Conservation (phyloP, 2,329 filamentous ascomycete species). For the Zymoseptoria passerinii region DNA sequence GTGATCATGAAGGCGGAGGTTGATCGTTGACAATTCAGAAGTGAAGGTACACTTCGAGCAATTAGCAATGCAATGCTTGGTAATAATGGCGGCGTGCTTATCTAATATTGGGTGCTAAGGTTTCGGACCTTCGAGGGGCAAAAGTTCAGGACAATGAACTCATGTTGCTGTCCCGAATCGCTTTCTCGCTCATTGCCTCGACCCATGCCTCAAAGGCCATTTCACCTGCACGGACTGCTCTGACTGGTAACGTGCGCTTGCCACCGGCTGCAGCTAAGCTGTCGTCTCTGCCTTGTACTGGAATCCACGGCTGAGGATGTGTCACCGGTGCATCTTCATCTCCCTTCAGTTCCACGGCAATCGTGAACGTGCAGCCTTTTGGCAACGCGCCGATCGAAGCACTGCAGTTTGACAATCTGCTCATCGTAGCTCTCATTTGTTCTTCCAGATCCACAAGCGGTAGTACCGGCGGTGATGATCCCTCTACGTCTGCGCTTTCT, state of each 20-base stretch:
- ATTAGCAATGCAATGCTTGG: too few species aligned
- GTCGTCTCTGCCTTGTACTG: constrained; percentile 42
- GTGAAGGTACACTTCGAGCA: too few species aligned
- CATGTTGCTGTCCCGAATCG: background rate
- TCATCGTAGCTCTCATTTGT: constrained; percentile 60
- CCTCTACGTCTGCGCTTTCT: constrained; percentile 28
- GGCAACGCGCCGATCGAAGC: constrained; percentile 53
- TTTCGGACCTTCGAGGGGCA: too few species aligned
- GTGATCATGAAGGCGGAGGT: too few species aligned
- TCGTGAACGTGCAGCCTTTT: constrained; percentile 60
- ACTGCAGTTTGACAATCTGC: constrained; percentile 52
- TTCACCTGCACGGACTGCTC: constrained; percentile 56
- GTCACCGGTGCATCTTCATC: constrained; percentile 42
- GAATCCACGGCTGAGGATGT: constrained; percentile 53
- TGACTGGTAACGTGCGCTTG: constrained; percentile 47
- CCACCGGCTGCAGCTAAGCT: constrained; percentile 5
- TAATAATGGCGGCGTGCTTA: too few species aligned
- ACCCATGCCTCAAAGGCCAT: constrained; percentile 62
- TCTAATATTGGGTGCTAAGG: too few species aligned
- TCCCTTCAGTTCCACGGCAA: constrained; percentile 65
- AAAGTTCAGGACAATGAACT: background rate
- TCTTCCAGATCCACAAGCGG: constrained; percentile 54
- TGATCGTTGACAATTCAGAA: too few species aligned
- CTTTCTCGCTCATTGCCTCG: constrained; percentile 43
- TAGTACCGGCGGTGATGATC: constrained; percentile 19